These are phyloP conservation scores for Westerdykella ornata DNA, from an alignment of 2,329 filamentous ascomycete genomes.

Conservation along the genomic window DNA sequence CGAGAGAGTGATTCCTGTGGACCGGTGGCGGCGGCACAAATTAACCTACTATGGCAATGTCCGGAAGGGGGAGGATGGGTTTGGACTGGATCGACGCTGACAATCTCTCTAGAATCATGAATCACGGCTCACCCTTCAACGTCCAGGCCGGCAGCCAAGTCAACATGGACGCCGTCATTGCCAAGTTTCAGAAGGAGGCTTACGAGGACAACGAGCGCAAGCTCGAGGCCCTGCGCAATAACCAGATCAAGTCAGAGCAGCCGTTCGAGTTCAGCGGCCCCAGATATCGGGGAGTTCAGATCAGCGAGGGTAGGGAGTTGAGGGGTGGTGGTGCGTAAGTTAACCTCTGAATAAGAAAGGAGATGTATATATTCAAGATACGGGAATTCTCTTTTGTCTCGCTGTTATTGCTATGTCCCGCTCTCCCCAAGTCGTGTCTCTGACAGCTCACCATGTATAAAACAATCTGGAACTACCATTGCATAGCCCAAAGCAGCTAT, in stretches of 20 bases:
- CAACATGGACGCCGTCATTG: conserved; percentile 54
- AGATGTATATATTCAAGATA: too few relatives aligned
- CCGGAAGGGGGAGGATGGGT: background rate
- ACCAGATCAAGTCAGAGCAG: conserved; percentile 26
- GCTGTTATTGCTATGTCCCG: too few relatives aligned
- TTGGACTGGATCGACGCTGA: conserved; percentile 9
- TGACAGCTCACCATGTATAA: too few relatives aligned
- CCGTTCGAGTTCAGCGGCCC: background rate
- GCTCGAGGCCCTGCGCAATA: conserved; percentile 39
- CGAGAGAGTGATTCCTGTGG: background rate
- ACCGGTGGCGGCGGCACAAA: too few relatives aligned
- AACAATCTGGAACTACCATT: too few relatives aligned
- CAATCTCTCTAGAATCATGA: conserved; percentile 49
- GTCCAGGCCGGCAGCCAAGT: conserved; percentile 55
- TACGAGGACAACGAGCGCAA: conserved; percentile 53
- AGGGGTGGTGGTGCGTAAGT: too few relatives aligned
- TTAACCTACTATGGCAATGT: too few relatives aligned
- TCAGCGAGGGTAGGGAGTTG: background rate
- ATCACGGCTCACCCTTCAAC: conserved; percentile 57
- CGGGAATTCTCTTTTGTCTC: too few relatives aligned
- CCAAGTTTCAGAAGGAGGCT: conserved; percentile 56
- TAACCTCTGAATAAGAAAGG: too few relatives aligned
- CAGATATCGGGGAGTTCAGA: background rate
- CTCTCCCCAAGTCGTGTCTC: too few relatives aligned
- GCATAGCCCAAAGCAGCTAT: too few relatives aligned